phyloP scores from a whole-genome alignment of 2,329 filamentous ascomycete species.

The Stagonosporopsis cucurbitacearum region DNA sequence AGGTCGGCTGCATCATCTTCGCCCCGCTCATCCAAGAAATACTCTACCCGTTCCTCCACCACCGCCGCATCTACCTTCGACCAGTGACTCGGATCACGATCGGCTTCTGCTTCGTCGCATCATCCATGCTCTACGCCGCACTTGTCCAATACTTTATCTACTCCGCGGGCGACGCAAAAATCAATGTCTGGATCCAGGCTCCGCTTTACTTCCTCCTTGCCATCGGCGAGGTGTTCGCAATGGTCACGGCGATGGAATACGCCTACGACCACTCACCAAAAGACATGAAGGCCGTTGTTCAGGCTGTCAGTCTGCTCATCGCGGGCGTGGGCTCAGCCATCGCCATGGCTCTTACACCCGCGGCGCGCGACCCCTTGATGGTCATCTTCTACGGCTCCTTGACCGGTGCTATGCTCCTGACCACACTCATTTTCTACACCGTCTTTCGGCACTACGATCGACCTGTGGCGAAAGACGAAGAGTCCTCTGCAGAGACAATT shows the following conservation, averaged over 20 bases:
- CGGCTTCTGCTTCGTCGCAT: conserved; percentile 40
- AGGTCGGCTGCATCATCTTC: conserved; percentile 43
- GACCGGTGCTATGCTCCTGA: conserved; percentile 30
- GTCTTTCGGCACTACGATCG: conserved; percentile 34
- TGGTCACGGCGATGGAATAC: conserved; percentile 53
- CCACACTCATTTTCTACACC: conserved; percentile 33
- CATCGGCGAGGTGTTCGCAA: conserved; percentile 52
- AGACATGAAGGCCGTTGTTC: conserved; percentile 50
- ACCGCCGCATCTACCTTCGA: conserved; percentile 34
- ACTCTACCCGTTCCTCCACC: conserved; percentile 40
- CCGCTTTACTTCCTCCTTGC: conserved; percentile 51
- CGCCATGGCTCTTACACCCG: conserved; percentile 42
- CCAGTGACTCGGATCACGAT: conserved; percentile 41
- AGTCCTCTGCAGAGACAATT: not conserved
- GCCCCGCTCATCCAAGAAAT: conserved; percentile 39
- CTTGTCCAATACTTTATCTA: conserved; percentile 45
- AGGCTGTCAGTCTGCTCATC: conserved; percentile 44
- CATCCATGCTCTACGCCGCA: conserved; percentile 42
- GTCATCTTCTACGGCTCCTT: conserved; percentile 37
- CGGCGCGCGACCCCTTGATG: conserved; percentile 40
- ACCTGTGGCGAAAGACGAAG: not conserved
- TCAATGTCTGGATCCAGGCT: conserved; percentile 50
- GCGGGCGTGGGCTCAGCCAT: conserved; percentile 40
- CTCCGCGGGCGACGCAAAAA: conserved; percentile 19
- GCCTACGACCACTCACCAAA: conserved; percentile 53